These are phyloP conservation scores for Casuarina glauca DNA, from an alignment of 306 rosid genomes.

Conservation along the genomic window DNA sequence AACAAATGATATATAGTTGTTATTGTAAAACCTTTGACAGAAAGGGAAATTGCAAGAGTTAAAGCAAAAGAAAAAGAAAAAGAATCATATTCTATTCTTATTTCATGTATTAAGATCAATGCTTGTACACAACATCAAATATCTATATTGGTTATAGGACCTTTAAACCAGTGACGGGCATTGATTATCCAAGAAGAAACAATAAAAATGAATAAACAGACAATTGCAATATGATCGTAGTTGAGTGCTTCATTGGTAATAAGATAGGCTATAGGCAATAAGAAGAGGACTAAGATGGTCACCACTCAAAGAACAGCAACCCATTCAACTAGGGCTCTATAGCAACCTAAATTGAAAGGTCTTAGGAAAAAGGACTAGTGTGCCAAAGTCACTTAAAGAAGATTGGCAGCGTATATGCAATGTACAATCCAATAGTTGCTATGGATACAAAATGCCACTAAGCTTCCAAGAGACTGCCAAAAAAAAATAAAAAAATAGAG, in stretches of 20 bases:
- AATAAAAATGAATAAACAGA: slow-evolving; percentile 59
- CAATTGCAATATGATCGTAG: slow-evolving; percentile 92
- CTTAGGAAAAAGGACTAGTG: slow-evolving; percentile 57
- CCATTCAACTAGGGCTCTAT: slow-evolving; percentile 70
- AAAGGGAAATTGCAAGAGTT: background rate
- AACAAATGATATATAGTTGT: background rate
- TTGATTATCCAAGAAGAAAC: slow-evolving; percentile 68
- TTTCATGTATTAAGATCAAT: slow-evolving; percentile 4
- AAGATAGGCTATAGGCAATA: slow-evolving; percentile 82
- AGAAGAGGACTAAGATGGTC: slow-evolving; percentile 75
- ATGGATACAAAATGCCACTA: slow-evolving; percentile 91
- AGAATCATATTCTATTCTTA: background rate
- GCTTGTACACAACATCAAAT: slow-evolving; percentile 29
- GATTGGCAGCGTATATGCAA: slow-evolving; percentile 90
- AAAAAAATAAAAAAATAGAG: background rate
- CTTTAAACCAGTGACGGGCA: slow-evolving; percentile 81
- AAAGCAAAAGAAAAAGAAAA: background rate
- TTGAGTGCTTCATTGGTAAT: slow-evolving; percentile 67
- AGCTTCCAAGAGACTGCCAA: slow-evolving; percentile 92
- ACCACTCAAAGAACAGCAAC: slow-evolving; percentile 84
- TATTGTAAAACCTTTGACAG: background rate
- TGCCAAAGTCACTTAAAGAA: slow-evolving; percentile 85
- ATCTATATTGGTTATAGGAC: slow-evolving; percentile 69
- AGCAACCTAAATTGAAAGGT: slow-evolving; percentile 84
- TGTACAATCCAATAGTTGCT: slow-evolving; percentile 86